Conservation (phyloP, 1,139 yeast genomes). For the Diutina sp. region DNA sequence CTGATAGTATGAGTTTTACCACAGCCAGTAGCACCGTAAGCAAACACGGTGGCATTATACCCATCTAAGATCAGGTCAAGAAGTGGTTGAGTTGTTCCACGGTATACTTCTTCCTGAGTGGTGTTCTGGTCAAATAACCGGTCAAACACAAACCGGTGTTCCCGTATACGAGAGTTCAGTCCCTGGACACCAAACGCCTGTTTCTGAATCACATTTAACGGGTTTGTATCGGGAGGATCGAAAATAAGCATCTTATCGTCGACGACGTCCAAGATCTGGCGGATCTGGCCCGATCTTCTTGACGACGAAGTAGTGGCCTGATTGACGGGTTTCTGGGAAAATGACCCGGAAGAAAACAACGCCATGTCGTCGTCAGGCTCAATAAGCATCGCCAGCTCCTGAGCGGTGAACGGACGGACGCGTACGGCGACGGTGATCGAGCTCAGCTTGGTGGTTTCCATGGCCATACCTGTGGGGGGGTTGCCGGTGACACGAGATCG, state of each 20-base stretch:
- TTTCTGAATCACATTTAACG: slow-evolving; percentile 34
- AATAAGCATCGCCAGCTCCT: slow-evolving; percentile 38
- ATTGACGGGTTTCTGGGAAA: slow-evolving; percentile 10
- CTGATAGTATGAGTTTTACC: slow-evolving; percentile 93
- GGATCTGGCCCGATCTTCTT: slow-evolving; percentile 28
- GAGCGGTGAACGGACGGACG: slow-evolving; percentile 68
- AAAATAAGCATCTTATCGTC: slow-evolving; percentile 84
- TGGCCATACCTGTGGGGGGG: neutral
- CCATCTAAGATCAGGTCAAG: slow-evolving; percentile 73
- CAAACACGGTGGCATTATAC: slow-evolving; percentile 83
- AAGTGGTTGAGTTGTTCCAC: slow-evolving; percentile 55
- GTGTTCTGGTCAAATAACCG: slow-evolving; percentile 54
- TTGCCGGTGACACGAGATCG: neutral
- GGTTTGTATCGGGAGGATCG: slow-evolving; percentile 76
- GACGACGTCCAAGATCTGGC: slow-evolving; percentile 69
- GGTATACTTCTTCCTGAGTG: slow-evolving; percentile 56
- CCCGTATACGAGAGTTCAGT: slow-evolving; percentile 19
- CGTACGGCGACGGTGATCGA: slow-evolving; percentile 72
- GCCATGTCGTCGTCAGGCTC: slow-evolving; percentile 20
- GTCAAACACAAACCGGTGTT: slow-evolving; percentile 77
- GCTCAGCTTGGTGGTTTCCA: slow-evolving; percentile 27
- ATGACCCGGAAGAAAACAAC: slow-evolving; percentile 49
- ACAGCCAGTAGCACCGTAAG: slow-evolving; percentile 97
- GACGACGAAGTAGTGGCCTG: slow-evolving; percentile 2
- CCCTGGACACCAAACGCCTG: neutral